Base-by-base conservation (phyloP, 352 stramenopile species). In the Plasmopara viticola region DNA sequence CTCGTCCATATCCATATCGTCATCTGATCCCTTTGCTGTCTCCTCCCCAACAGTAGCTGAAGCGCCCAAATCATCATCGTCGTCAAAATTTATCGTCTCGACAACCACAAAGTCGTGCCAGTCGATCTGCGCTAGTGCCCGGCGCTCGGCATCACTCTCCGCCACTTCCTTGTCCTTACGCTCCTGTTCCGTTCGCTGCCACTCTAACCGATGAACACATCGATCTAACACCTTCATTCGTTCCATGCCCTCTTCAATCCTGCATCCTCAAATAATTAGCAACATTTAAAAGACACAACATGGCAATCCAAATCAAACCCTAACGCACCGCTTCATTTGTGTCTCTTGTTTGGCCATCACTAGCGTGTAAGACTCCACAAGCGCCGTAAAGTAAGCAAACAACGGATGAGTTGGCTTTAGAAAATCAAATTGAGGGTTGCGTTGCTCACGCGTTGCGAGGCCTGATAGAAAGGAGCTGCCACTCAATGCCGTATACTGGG, bases 71-170 rank as follows among this genome's bases (percentile, higher is more conserved):
- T 92, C 75, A 65, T 98, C 90, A 38, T 95, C 77, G 31, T 90
- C 76, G 17, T 92, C 77, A 56, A 99, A 98, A 20, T 93, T 95
- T 60, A 99, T 99, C 10, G 94, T 98, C 67, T 99, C 96, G 0
- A 99, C 97, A 3, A 99, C 86, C 4, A 98, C 94, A 64, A 99
- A 99, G 72, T 99, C 96, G 68, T 99, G 93, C 97, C 97, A 99
- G 77, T 99, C 96, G 57, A 99, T 78, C 60, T 90, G 74, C 29
- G 78, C 68, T 13, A 87, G 58, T 41, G 82, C 85, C 12, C 83
- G 68, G 5, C 70, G 70, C 66, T 94, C 83, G 0, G 80, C 82
- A 42, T 93, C 84, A 48, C 68, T 86, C 38, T 86, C 81, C 8
- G 79, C 84, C 0, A 66, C 77, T 39, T 94, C 81, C 18, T 70